Evolutionary conservation across 257 asterid genomes (phyloP).

Genomic region (Linderniella brevidens): DNA sequence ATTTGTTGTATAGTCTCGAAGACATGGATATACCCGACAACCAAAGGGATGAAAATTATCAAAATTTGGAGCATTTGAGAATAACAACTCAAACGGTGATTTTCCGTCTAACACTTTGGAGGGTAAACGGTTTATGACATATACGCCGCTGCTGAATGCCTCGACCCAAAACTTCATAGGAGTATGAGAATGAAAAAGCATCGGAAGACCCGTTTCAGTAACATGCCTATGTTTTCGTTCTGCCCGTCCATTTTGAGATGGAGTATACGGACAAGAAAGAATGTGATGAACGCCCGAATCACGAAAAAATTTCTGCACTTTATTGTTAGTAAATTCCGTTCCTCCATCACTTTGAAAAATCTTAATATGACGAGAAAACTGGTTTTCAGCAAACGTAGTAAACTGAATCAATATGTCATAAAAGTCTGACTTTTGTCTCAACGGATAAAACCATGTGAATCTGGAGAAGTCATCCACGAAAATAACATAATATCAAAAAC

Average conservation of each 20-base stretch:
- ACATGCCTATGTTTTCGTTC: not conserved
- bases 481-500: conserved; percentile 3
- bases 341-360: conserved; percentile 9
- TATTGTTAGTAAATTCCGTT: not conserved
- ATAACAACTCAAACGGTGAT: not conserved
- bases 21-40: conserved; percentile 2
- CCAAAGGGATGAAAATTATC: conserved; percentile 3
- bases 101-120: not conserved
- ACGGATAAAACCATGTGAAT: conserved; percentile 8
- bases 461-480: conserved; percentile 9
- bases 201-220: not conserved
- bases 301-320: not conserved
- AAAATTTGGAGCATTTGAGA: not conserved
- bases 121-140: not conserved
- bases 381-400: not conserved
- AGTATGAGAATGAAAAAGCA: not conserved
- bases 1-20: conserved; percentile 1
- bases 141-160: not conserved
- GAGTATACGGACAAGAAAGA: not conserved
- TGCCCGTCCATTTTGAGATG: not conserved
- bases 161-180: not conserved
- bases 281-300: not conserved
- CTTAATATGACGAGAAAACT: not conserved
- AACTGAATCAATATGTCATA: conserved; percentile 1
- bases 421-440: not conserved